Evolutionary conservation across 2,329 filamentous ascomycete species (phyloP).

Genomic region (Plenodomus tracheiphilus): DNA sequence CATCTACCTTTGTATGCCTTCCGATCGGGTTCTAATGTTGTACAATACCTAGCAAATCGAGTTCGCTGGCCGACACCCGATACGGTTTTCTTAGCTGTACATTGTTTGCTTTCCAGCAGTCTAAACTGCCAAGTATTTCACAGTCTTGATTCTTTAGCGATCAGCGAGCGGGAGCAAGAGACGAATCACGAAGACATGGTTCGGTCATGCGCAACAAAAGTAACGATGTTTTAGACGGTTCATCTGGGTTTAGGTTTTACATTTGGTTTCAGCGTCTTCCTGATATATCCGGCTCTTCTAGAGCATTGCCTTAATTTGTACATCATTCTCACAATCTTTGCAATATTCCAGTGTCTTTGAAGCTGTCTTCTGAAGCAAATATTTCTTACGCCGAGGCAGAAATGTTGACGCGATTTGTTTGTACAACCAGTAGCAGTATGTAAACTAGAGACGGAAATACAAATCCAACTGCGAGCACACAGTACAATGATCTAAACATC

Average conservation of each 20-base stretch:
- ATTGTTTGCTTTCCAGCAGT: conserved; percentile 4
- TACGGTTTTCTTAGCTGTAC: conserved; percentile 8
- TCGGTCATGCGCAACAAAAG: conserved; percentile 12
- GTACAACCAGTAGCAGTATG: too few relatives aligned
- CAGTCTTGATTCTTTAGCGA: conserved; percentile 9
- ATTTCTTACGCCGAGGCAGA: too few relatives aligned
- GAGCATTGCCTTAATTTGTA: conserved; percentile 12
- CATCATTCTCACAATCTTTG: conserved; percentile 1
- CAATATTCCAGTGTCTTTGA: neutral
- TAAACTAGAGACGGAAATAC: too few relatives aligned
- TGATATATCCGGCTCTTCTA: conserved; percentile 3
- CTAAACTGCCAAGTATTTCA: neutral
- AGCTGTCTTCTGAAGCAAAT: neutral
- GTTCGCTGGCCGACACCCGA: conserved; percentile 17
- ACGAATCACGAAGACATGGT: conserved; percentile 14
- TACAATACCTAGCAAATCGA: conserved; percentile 9
- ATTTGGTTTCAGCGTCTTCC: conserved; percentile 3
- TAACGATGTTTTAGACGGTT: conserved; percentile 7
- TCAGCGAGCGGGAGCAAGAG: conserved; percentile 11
- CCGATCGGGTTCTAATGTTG: neutral
- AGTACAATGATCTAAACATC: too few relatives aligned
- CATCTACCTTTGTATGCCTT: neutral
- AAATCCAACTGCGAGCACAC: too few relatives aligned
- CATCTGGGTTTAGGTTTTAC: conserved; percentile 4
- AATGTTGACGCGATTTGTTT: too few relatives aligned